Evolutionary conservation across 2,329 filamentous ascomycete genomes (phyloP).

Genomic region (Paraconiothyrium sp.): DNA sequence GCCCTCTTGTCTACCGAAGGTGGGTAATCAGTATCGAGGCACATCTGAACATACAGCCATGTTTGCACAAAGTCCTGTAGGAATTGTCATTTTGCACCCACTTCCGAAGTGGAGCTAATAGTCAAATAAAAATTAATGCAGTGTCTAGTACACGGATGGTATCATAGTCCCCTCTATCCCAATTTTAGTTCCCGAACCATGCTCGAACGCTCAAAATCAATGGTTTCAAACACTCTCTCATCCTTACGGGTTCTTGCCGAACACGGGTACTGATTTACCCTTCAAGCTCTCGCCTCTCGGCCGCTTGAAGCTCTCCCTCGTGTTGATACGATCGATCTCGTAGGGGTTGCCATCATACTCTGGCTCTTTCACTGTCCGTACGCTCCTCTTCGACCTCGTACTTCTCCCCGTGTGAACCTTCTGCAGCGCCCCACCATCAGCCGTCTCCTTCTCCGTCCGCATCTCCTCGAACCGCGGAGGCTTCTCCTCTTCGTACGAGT

Average conservation of each 20-base stretch:
- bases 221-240: neutral
- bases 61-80: too few species aligned
- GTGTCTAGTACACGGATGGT: conserved; percentile 3
- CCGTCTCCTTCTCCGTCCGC: conserved; percentile 48
- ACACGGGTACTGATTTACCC: neutral
- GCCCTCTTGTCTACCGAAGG: too few species aligned
- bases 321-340: conserved; percentile 60
- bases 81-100: neutral
- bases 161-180: neutral
- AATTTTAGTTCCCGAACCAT: neutral
- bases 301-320: conserved; percentile 55
- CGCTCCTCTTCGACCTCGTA: conserved; percentile 33
- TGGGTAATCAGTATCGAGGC: too few species aligned
- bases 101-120: neutral
- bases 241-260: conserved; percentile 15
- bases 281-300: conserved; percentile 30
- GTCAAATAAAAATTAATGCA: neutral
- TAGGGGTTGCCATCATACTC: conserved; percentile 58
- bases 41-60: too few species aligned
- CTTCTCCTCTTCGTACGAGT: conserved; percentile 33
- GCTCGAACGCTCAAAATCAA: conserved; percentile 3
- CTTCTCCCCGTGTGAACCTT: conserved; percentile 43
- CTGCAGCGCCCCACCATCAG: conserved; percentile 33
- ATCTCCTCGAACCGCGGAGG: conserved; percentile 50
- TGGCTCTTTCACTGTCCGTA: conserved; percentile 30